Percentiles rank a stretch among this genome's conserved stretches.
Conservation (phyloP, 306 rosid species). For the Rosa lucieae region DNA sequence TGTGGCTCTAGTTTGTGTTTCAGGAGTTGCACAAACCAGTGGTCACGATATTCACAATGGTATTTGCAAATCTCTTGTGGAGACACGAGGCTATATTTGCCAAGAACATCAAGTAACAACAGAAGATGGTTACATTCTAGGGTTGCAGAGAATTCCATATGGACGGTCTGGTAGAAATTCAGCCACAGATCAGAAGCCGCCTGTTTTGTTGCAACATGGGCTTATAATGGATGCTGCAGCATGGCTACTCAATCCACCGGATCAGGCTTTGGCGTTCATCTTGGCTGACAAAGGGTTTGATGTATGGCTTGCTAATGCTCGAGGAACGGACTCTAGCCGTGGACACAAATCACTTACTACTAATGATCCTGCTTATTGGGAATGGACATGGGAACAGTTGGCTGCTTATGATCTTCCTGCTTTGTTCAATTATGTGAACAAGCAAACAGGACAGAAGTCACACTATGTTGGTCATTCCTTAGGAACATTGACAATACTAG, state of each 20-base stretch:
- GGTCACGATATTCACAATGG: conserved; percentile 20
- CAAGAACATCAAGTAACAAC: conserved; percentile 56
- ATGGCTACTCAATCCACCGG: conserved; percentile 56
- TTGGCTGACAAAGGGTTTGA: conserved; percentile 66
- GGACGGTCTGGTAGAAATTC: conserved; percentile 34
- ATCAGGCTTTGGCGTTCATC: conserved; percentile 53
- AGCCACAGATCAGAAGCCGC: conserved; percentile 25
- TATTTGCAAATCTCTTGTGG: conserved; percentile 50
- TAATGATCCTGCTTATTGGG: conserved; percentile 62
- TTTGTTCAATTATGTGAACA: conserved; percentile 45
- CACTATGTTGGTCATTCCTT: conserved; percentile 76
- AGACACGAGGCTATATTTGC: conserved; percentile 57
- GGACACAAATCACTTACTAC: conserved; percentile 35
- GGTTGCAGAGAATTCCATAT: conserved; percentile 50
- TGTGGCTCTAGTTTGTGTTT: background rate
- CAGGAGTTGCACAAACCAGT: background rate
- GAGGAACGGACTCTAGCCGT: conserved; percentile 66
- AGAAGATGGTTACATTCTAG: conserved; percentile 61
- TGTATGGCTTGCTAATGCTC: conserved; percentile 69
- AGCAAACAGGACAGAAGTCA: conserved; percentile 54
- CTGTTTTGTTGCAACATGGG: conserved; percentile 72
- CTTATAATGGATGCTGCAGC: conserved; percentile 42
- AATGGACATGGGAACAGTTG: conserved; percentile 86
- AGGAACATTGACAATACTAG: conserved; percentile 63
- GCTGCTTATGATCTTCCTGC: conserved; percentile 75